Conservation (phyloP, 2,329 filamentous ascomycete species). For the Tricladium varicosporioides region DNA sequence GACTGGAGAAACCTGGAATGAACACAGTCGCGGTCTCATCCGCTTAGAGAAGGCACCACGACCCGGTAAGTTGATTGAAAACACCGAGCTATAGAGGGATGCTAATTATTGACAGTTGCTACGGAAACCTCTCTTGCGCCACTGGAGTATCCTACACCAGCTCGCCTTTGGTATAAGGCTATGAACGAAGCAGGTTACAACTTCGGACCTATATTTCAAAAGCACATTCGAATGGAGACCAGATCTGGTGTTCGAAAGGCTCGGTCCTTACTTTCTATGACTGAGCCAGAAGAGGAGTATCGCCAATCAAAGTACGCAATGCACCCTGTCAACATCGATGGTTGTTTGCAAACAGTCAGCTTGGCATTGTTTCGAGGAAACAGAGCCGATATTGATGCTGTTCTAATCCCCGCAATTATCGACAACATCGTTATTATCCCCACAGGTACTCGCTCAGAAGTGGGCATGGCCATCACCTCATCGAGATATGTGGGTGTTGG, state of each 20-base stretch:
- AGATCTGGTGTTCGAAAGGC: background rate
- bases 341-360: conserved; percentile 13
- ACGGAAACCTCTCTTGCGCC: background rate
- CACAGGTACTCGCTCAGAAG: background rate
- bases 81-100: background rate
- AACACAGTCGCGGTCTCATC: conserved; percentile 27
- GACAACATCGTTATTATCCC: conserved; percentile 23
- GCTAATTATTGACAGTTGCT: background rate
- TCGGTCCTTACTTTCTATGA: conserved; percentile 6
- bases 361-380: conserved; percentile 12
- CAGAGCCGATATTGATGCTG: conserved; percentile 9
- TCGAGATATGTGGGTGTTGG: conserved; percentile 20
- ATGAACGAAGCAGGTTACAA: conserved; percentile 23
- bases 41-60: conserved; percentile 10
- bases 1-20: conserved; percentile 27
- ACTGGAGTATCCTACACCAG: conserved; percentile 1
- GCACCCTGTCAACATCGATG: conserved; percentile 19
- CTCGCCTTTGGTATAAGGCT: conserved; percentile 18
- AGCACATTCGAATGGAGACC: conserved; percentile 11
- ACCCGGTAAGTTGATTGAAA: background rate
- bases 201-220: conserved; percentile 26
- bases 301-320: conserved; percentile 13
- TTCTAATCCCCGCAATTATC: conserved; percentile 23
- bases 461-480: conserved; percentile 2
- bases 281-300: background rate